A percentile compares a stretch with the other conserved stretches of the same genome.
phyloP scores from a whole-genome alignment of 495 filamentous ascomycete genomes.

The Peziza echinospora region DNA sequence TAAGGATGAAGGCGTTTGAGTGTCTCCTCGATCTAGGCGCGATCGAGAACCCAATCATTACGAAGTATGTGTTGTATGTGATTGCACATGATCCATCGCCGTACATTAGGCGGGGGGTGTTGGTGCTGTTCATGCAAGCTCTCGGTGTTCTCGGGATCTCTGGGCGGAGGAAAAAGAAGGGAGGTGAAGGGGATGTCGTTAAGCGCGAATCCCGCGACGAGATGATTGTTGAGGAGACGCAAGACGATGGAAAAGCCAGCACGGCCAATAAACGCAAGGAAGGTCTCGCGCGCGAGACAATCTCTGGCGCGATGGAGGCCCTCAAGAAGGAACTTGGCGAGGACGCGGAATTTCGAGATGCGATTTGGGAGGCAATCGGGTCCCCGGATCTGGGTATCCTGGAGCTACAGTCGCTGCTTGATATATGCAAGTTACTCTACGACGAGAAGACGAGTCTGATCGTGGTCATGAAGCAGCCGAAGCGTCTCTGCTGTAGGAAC shows the following conservation, averaged over 20 bases:
- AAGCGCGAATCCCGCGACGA: slow-evolving; percentile 26
- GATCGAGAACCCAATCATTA: slow-evolving; percentile 35
- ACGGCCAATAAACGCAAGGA: slow-evolving; percentile 24
- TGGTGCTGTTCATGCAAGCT: slow-evolving; percentile 42
- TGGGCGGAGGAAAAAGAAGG: slow-evolving; percentile 24
- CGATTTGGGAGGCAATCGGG: slow-evolving; percentile 8
- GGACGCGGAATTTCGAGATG: neutral
- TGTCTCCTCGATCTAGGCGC: slow-evolving; percentile 60
- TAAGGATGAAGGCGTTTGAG: slow-evolving; percentile 66
- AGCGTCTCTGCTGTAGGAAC: slow-evolving; percentile 45
- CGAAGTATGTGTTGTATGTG: slow-evolving; percentile 46
- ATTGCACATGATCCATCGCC: slow-evolving; percentile 62
- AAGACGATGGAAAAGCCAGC: slow-evolving; percentile 37
- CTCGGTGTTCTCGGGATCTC: slow-evolving; percentile 68
- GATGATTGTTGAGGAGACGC: slow-evolving; percentile 57
- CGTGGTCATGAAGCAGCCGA: slow-evolving; percentile 44
- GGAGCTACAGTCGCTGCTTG: slow-evolving; percentile 58
- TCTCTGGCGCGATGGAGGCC: slow-evolving; percentile 50
- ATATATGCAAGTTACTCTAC: slow-evolving; percentile 56
- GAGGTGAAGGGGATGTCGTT: slow-evolving; percentile 16
- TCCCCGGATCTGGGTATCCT: slow-evolving; percentile 40
- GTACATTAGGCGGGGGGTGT: slow-evolving; percentile 49
- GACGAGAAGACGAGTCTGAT: slow-evolving; percentile 38
- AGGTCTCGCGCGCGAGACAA: slow-evolving; percentile 48
- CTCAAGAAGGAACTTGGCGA: slow-evolving; percentile 47